phyloP scores from a whole-genome alignment of 2,329 filamentous ascomycete genomes.

The Pseudopyricularia javanii region DNA sequence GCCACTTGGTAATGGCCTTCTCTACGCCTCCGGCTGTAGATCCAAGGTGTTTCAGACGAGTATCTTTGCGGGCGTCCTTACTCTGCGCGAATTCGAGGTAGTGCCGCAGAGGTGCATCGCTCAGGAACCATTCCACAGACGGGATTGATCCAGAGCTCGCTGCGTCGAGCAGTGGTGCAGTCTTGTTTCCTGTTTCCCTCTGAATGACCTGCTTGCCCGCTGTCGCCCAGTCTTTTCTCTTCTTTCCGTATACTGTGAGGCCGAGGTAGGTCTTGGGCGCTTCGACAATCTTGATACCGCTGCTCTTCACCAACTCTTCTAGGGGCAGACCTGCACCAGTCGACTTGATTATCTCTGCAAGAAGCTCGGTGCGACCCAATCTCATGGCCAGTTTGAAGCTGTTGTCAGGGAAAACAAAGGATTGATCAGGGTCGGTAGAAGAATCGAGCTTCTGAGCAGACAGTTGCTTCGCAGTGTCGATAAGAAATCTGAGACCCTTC shows the following conservation, averaged over 20 bases:
- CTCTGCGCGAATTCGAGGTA: slow-evolving; percentile 57
- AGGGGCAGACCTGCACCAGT: slow-evolving; percentile 60
- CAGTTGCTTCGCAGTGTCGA: slow-evolving; percentile 40
- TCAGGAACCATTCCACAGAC: slow-evolving; percentile 64
- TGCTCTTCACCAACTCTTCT: slow-evolving; percentile 51
- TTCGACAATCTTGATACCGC: slow-evolving; percentile 47
- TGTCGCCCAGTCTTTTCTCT: slow-evolving; percentile 61
- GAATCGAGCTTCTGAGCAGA: slow-evolving; percentile 21
- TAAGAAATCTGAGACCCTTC: slow-evolving; percentile 38
- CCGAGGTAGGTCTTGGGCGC: slow-evolving; percentile 68
- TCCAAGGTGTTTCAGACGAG: slow-evolving; percentile 47
- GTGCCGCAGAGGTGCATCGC: slow-evolving; percentile 52
- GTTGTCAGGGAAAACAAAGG: slow-evolving; percentile 24
- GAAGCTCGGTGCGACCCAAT: slow-evolving; percentile 38
- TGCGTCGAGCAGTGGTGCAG: slow-evolving; percentile 49
- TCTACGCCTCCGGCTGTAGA: slow-evolving; percentile 49
- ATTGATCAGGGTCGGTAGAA: slow-evolving; percentile 16
- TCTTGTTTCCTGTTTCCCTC: slow-evolving; percentile 22
- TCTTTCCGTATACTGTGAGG: slow-evolving; percentile 62
- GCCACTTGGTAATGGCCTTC: slow-evolving; percentile 47
- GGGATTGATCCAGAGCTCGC: slow-evolving; percentile 47
- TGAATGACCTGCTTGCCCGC: slow-evolving; percentile 37
- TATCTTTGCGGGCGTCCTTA: slow-evolving; percentile 46
- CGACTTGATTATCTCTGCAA: slow-evolving; percentile 52
- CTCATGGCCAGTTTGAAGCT: slow-evolving; percentile 31